phyloP scores from a whole-genome alignment of 257 asterid species.

The Capsicum baccatum region DNA sequence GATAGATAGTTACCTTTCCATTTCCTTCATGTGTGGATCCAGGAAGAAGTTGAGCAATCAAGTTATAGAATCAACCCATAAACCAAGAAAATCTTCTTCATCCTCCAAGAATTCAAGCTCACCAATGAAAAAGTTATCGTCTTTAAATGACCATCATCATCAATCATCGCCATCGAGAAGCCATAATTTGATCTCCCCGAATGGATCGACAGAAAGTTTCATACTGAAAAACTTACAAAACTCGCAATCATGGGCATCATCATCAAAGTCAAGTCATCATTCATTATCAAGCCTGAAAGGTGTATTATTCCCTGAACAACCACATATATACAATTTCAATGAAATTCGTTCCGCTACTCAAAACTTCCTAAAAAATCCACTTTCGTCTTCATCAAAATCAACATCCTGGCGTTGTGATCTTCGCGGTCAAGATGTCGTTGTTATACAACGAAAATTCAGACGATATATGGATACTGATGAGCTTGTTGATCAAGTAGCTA shows the following conservation, averaged over 20 bases:
- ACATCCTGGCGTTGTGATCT: slow-evolving; percentile 73
- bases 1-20: not conserved
- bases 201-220: slow-evolving; percentile 65
- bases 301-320: slow-evolving; percentile 47
- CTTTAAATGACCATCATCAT: slow-evolving; percentile 39
- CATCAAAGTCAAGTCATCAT: slow-evolving; percentile 38
- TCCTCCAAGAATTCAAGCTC: slow-evolving; percentile 38
- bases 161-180: slow-evolving; percentile 36
- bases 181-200: slow-evolving; percentile 51
- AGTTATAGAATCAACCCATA: slow-evolving; percentile 44
- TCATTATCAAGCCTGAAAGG: slow-evolving; percentile 62
- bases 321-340: slow-evolving; percentile 60
- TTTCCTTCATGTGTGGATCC: slow-evolving; percentile 56
- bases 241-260: slow-evolving; percentile 45
- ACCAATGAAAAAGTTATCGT: slow-evolving; percentile 9
- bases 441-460: slow-evolving; percentile 73
- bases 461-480: slow-evolving; percentile 61
- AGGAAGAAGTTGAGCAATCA: slow-evolving; percentile 47
- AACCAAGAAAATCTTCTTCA: slow-evolving; percentile 35
- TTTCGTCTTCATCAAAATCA: slow-evolving; percentile 62
- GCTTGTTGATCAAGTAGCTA: slow-evolving; percentile 59
- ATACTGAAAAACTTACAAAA: slow-evolving; percentile 31
- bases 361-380: slow-evolving; percentile 55
- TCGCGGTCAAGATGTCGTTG: slow-evolving; percentile 50
- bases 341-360: slow-evolving; percentile 71